A percentile compares a stretch with the other conserved stretches of the same genome.
Conservation (phyloP, 257 asterid species). For the Petrea volubilis region DNA sequence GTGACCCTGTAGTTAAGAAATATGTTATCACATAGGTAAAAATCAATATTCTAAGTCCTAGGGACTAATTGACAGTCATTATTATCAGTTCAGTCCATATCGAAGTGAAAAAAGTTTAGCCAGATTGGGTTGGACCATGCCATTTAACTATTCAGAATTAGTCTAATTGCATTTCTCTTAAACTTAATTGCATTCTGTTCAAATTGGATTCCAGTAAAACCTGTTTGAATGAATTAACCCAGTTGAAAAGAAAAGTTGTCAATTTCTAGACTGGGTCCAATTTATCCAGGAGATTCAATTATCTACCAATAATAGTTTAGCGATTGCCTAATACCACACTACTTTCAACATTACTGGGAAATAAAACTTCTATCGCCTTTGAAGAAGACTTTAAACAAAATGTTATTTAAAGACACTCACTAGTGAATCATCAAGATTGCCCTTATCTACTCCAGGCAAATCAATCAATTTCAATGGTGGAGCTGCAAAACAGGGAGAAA, state of each 20-base stretch:
- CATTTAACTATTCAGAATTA: not conserved
- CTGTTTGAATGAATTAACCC: not conserved
- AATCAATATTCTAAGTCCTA: not conserved
- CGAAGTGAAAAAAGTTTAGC: not conserved
- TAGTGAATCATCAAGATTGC: constrained; percentile 86
- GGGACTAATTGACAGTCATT: constrained; percentile 6
- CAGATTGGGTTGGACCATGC: not conserved
- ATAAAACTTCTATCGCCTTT: not conserved
- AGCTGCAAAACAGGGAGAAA: constrained; percentile 50
- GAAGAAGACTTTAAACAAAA: not conserved
- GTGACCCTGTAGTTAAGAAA: constrained; percentile 56
- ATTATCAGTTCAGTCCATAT: not conserved
- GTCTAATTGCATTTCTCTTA: not conserved
- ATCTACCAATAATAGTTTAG: not conserved
- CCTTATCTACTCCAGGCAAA: constrained; percentile 97
- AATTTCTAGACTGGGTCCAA: not conserved
- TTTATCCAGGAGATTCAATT: not conserved
- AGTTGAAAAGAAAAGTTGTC: not conserved
- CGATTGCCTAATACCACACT: not conserved
- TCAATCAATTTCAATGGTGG: constrained; percentile 94
- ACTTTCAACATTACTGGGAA: not conserved
- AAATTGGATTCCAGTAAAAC: not conserved
- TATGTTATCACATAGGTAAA: constrained; percentile 23
- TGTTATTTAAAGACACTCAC: constrained; percentile 49
- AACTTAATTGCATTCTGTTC: not conserved